Evolutionary conservation across 75 land plant species (phyloP).

Genomic region (Isoetes taiwanensis): DNA sequence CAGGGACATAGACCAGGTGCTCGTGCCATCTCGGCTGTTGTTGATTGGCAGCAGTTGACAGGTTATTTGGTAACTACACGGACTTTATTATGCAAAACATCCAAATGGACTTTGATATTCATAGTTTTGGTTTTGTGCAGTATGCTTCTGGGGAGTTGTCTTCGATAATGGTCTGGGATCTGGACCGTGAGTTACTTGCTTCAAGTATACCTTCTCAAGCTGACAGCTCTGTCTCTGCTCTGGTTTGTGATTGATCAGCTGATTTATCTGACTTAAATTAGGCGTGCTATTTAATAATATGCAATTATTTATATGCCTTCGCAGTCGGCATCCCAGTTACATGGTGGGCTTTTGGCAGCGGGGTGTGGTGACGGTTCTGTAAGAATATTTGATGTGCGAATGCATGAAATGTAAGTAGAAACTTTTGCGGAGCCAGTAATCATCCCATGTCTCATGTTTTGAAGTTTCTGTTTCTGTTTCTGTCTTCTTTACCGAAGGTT

Average conservation of each 20-base stretch:
- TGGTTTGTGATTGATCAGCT: slow-evolving; percentile 33
- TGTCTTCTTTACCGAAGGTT: slow-evolving; percentile 22
- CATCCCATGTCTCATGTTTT: not conserved
- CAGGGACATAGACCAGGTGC: slow-evolving; percentile 74
- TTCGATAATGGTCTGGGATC: slow-evolving; percentile 77
- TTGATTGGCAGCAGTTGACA: slow-evolving; percentile 95
- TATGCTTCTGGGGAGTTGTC: slow-evolving; percentile 84
- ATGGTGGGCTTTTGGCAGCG: slow-evolving; percentile 54
- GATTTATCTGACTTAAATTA: not conserved
- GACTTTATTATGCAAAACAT: not conserved
- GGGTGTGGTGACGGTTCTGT: slow-evolving; percentile 1
- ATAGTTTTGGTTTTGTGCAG: slow-evolving; percentile 15
- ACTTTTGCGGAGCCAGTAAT: not conserved
- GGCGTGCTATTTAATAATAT: not conserved
- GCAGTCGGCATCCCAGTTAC: slow-evolving; percentile 86
- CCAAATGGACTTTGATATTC: not conserved
- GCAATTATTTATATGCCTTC: slow-evolving; percentile 7
- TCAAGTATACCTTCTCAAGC: slow-evolving; percentile 51
- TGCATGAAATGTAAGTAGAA: not conserved
- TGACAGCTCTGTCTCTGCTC: slow-evolving; percentile 54
- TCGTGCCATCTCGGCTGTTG: slow-evolving; percentile 56
- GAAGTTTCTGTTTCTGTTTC: not conserved
- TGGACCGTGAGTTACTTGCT: slow-evolving; percentile 71
- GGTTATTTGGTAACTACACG: slow-evolving; percentile 60
- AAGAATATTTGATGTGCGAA: not conserved